Evolutionary conservation across 257 asterid genomes (phyloP), one percentile per base, ranked within the genome.

Genomic region (Plantago major): DNA sequence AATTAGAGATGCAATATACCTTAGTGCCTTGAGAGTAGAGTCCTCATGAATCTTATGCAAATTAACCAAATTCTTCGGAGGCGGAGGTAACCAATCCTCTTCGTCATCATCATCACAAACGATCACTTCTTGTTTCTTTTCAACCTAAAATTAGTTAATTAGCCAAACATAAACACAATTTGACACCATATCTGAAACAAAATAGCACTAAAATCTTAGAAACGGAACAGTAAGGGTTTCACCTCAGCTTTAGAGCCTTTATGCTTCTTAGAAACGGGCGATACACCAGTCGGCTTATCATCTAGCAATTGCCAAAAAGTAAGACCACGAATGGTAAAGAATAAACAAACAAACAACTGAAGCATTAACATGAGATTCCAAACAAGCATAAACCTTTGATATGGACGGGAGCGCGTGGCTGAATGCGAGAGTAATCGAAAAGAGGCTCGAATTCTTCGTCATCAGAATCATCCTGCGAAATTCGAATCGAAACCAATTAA

Each of bases 381-480:
- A 55, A 51, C 14, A 3, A 42, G 58, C 12, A 12, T 22, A 22
- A 46, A 87, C 98, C 98, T 13, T 80, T 95, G 50, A 81, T 64
- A 65, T 60, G 47, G 50, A 80, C 66, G 37, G 69, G 70, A 46
- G 60, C 59, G 54, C 33, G 46, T 6, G 97, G 99, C 75, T 89
- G 99, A 62, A 87, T 76, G 44, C 97, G 95, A 42, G 82, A 62
- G 73, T 93, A 93, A 83, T 93, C 96, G 63, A 93, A 93, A 45
- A 93, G 99, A 26, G 99, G 90, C 48, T 93, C 99, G 66, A 93
- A 71, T 79, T 93, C 99, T 42, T 92, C 99, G 38, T 92, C 96
- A 13, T 65, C 53, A n/a, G 73, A 38, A 19, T 86, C 85, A 8
- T 58, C 95, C 97, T 87, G 60, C 38, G 46, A 52, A 62, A 46